Percentiles rank a stretch among this genome's conserved stretches.
Conservation (phyloP, 1,284 basidiomycete genomes). For the Xanthoconium separans region DNA sequence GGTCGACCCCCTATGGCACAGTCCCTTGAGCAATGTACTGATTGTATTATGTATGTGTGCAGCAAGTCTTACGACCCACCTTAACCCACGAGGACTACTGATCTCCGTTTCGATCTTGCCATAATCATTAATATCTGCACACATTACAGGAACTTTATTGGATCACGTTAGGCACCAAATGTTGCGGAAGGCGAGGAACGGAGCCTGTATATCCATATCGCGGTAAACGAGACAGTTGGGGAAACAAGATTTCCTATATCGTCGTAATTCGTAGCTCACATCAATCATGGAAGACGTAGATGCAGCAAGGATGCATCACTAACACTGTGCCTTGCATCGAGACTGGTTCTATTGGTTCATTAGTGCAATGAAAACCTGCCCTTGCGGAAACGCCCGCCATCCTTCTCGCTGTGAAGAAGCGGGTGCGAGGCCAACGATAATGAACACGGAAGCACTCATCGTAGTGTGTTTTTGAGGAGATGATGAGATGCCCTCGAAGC, state of each 20-base stretch:
- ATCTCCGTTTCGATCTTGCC: slow-evolving; percentile 25
- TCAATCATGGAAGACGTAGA: slow-evolving; percentile 18
- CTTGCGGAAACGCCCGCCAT: slow-evolving; percentile 9
- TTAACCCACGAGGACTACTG: slow-evolving; percentile 32
- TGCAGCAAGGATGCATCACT: slow-evolving; percentile 8
- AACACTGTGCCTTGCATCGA: slow-evolving; percentile 15
- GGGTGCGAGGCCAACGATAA: slow-evolving; percentile 7
- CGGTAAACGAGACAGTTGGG: slow-evolving; percentile 16
- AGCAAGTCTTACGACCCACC: slow-evolving; percentile 25
- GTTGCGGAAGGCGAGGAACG: slow-evolving; percentile 6
- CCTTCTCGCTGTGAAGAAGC: slow-evolving; percentile 10
- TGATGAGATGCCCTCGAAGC: neutral
- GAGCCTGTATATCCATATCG: slow-evolving; percentile 17
- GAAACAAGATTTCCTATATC: slow-evolving; percentile 5
- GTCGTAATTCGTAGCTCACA: slow-evolving; percentile 6
- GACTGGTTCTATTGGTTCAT: slow-evolving; percentile 30
- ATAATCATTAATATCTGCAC: slow-evolving; percentile 13
- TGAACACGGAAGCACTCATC: slow-evolving; percentile 9
- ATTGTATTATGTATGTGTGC: slow-evolving; percentile 22
- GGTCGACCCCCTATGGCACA: neutral
- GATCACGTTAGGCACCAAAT: slow-evolving; percentile 9
- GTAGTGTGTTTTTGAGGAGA: slow-evolving; percentile 4
- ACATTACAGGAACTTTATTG: slow-evolving; percentile 12
- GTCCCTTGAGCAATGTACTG: neutral
- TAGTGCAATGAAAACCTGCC: slow-evolving; percentile 29